phyloP scores from a whole-genome alignment of 768 basidiomycete species.

The Bullera alba region DNA sequence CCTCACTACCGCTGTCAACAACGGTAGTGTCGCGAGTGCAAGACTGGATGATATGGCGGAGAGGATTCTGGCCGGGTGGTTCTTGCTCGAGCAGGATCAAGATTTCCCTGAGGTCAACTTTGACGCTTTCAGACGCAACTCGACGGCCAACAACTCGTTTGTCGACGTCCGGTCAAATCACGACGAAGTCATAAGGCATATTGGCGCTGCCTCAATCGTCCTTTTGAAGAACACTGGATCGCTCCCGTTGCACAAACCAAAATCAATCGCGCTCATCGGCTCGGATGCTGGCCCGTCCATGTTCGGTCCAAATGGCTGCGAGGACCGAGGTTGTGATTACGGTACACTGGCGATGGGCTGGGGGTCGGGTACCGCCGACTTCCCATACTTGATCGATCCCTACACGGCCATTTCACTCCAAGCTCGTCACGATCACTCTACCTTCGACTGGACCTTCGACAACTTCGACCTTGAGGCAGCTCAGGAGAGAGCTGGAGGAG shows the following conservation, averaged over 20 bases:
- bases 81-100: constrained; percentile 42
- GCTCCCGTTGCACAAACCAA: constrained; percentile 54
- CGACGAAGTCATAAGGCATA: constrained; percentile 59
- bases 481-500: constrained; percentile 45
- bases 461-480: constrained; percentile 60
- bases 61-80: constrained; percentile 57
- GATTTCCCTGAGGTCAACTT: constrained; percentile 65
- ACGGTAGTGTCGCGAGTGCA: constrained; percentile 59
- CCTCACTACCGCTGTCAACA: constrained; percentile 61
- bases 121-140: constrained; percentile 48
- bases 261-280: constrained; percentile 57
- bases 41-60: constrained; percentile 59
- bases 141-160: constrained; percentile 40
- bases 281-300: constrained; percentile 57
- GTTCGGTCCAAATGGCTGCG: constrained; percentile 64
- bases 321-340: constrained; percentile 55
- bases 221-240: constrained; percentile 65
- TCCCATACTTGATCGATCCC: constrained; percentile 71
- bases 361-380: constrained; percentile 71
- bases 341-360: constrained; percentile 78
- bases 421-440: constrained; percentile 61
- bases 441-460: constrained; percentile 61
- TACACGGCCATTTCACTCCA: constrained; percentile 71
- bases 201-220: constrained; percentile 67
- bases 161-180: constrained; percentile 63